These are phyloP conservation scores for Kregervanrija delftensis DNA, from an alignment of 805 yeast species.

Conservation along the genomic window DNA sequence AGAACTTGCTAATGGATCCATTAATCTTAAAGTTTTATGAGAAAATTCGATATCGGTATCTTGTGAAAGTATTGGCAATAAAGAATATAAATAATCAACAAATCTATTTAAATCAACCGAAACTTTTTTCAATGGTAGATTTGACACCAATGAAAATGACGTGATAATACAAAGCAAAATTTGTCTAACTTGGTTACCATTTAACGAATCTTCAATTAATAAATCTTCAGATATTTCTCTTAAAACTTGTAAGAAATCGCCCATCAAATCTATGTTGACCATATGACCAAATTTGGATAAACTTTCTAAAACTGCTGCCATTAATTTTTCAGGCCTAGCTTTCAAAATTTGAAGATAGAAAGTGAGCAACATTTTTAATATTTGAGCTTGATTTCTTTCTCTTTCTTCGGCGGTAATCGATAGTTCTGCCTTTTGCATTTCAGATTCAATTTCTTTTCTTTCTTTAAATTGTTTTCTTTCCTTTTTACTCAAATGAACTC, in stretches of 20 bases:
- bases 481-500: constrained; percentile 86
- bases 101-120: constrained; percentile 79
- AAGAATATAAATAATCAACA: constrained; percentile 63
- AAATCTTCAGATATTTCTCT: constrained; percentile 64
- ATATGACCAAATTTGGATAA: constrained; percentile 83
- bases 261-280: constrained; percentile 87
- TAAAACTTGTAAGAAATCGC: constrained; percentile 86
- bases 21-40: constrained; percentile 69
- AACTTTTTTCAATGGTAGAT: constrained; percentile 64
- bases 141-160: constrained; percentile 77
- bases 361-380: constrained; percentile 63
- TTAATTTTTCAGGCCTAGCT: constrained; percentile 52
- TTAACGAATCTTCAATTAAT: constrained; percentile 35
- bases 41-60: constrained; percentile 85
- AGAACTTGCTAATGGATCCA: constrained; percentile 60
- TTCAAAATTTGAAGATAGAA: constrained; percentile 74
- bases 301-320: constrained; percentile 89
- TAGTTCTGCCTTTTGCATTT: constrained; percentile 79
- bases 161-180: constrained; percentile 79
- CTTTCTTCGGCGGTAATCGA: constrained; percentile 84
- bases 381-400: constrained; percentile 77
- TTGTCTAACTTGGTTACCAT: constrained; percentile 55
- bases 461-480: constrained; percentile 86
- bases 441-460: constrained; percentile 80
- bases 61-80: constrained; percentile 60